Base-by-base conservation (phyloP, 805 yeast genomes). In the Pichia pseudocactophila region DNA sequence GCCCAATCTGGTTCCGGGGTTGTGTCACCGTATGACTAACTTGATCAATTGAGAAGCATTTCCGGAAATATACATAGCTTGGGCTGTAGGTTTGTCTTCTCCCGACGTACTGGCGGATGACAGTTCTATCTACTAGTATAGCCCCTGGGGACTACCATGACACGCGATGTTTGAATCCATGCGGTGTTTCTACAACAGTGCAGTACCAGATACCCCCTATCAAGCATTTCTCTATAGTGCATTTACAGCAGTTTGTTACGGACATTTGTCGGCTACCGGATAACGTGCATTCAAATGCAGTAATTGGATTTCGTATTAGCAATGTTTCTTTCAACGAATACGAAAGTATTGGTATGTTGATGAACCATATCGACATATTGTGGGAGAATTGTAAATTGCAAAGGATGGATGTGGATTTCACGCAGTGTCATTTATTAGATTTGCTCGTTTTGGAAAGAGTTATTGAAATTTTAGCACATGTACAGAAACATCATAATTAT, bases 161-260 rank as follows among this genome's bases (percentile, higher is more conserved):
- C 17, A 2, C 18, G 2, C 13, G 44, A 13, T 44, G 18, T 18
- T 11, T 33, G 2, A 36, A 22, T 7, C 43, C 44, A 4, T 13
- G 18, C 7, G 9, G 9, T 5, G 16, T 35, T 2, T 26, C 34
- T 2, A 33, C 43, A 1, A 37, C 37, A 4, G n/a, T 44, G 11
- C 44, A 44, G 19, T 44, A 44, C 18, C 47, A 44, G 16, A 34
- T 44, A 3, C 47, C 41, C 12, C 47, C 47, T 22, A 33, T 35
- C 6, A 15, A 36, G n/a, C 33, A 34, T 34, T 40, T 44, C 4
- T 32, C 41, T 16, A 9, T 40, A 15, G 32, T 26, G 18, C 47
- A 40, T 16, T 25, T 44, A 11, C 47, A 40, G n/a, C 37, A 27
- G 20, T 40, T 37, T 34, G 25, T 40, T 2, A 31, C 39, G 10